Evolutionary conservation across 148 eudicot genomes (phyloP).

Genomic region (Nyssa sinensis): DNA sequence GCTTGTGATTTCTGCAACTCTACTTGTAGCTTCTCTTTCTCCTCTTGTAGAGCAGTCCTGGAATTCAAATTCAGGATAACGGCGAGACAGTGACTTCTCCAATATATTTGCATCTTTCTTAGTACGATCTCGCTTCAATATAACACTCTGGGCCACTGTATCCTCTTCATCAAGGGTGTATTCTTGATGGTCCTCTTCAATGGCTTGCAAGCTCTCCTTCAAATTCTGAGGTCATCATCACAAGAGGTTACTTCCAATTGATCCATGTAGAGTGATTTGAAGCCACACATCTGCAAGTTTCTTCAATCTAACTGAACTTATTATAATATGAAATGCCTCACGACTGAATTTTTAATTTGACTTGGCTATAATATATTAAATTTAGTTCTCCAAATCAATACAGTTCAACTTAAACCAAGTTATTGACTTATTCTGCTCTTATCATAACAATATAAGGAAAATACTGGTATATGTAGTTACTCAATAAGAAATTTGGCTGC

Average conservation of each 20-base stretch:
- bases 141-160: constrained; percentile 26
- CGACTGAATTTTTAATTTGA: no score
- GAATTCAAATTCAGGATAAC: constrained; percentile 32
- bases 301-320: not conserved
- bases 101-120: constrained; percentile 29
- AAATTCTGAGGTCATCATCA: not conserved
- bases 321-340: not conserved
- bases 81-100: constrained; percentile 37
- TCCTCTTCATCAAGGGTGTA: constrained; percentile 44
- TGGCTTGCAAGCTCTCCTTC: constrained; percentile 38
- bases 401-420: no score
- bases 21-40: constrained; percentile 33
- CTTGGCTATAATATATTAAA: no score
- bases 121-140: constrained; percentile 27
- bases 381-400: no score
- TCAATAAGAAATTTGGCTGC: no score
- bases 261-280: not conserved
- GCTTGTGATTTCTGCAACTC: constrained; percentile 39
- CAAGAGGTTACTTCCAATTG: not conserved
- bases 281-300: not conserved
- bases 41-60: constrained; percentile 37
- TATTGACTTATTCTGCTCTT: no score
- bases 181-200: constrained; percentile 34
- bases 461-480: no score
- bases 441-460: no score